Conservation (phyloP, 805 yeast species). For the Yarrowia sp. region DNA sequence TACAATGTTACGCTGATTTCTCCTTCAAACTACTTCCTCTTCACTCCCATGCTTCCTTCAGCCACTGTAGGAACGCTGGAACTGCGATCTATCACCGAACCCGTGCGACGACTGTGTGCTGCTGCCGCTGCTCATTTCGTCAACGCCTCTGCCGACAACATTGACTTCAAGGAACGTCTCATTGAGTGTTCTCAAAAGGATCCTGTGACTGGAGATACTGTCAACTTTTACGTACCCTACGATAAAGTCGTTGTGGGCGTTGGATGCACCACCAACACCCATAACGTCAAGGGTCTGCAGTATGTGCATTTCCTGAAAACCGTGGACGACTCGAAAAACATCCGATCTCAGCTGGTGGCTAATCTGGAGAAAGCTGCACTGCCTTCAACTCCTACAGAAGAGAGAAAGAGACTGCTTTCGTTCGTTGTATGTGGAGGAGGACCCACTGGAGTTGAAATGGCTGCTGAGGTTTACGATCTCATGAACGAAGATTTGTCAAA, state of each 20-base stretch:
- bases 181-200: slow-evolving; percentile 54
- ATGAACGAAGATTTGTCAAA: slow-evolving; percentile 62
- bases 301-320: slow-evolving; percentile 61
- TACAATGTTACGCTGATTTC: slow-evolving; percentile 66
- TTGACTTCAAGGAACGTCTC: slow-evolving; percentile 55
- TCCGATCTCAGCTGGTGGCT: slow-evolving; percentile 54
- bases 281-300: slow-evolving; percentile 68
- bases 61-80: slow-evolving; percentile 72
- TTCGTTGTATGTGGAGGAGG: slow-evolving; percentile 75
- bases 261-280: slow-evolving; percentile 66
- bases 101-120: slow-evolving; percentile 56
- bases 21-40: slow-evolving; percentile 66
- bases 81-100: slow-evolving; percentile 61
- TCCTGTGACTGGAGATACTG: slow-evolving; percentile 43
- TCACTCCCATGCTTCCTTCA: slow-evolving; percentile 66
- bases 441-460: slow-evolving; percentile 72
- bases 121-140: slow-evolving; percentile 58
- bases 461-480: slow-evolving; percentile 67
- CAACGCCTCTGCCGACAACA: slow-evolving; percentile 59
- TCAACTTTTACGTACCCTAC: slow-evolving; percentile 62
- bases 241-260: slow-evolving; percentile 68
- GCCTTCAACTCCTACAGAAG: slow-evolving; percentile 63
- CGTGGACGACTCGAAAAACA: slow-evolving; percentile 60
- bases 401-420: slow-evolving; percentile 57
- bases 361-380: slow-evolving; percentile 61